A percentile compares a stretch with the other conserved stretches of the same genome.
These are phyloP conservation scores for Pythium sp. DNA, from an alignment of 352 stramenopile species.

Conservation along the genomic window DNA sequence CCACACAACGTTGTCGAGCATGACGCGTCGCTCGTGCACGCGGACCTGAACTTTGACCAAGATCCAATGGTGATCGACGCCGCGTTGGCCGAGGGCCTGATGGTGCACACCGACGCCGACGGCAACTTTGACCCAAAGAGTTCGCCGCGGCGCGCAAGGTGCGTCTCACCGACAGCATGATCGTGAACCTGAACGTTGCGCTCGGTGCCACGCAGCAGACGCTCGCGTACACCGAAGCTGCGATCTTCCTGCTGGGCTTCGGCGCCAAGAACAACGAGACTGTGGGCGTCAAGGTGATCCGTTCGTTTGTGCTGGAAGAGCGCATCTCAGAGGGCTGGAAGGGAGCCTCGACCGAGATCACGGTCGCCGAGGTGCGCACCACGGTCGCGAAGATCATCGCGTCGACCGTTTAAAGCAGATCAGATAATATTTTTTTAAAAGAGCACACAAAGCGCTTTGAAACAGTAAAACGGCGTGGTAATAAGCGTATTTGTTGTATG, in stretches of 20 bases:
- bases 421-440: no score
- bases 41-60: neutral
- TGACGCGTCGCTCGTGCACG: constrained; percentile 42
- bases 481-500: no score
- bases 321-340: constrained; percentile 31
- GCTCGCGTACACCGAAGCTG: constrained; percentile 32
- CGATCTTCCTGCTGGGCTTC: constrained; percentile 35
- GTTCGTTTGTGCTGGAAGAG: constrained; percentile 33
- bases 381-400: constrained; percentile 27
- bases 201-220: constrained; percentile 34
- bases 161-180: constrained; percentile 26
- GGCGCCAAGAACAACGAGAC: constrained; percentile 29
- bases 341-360: constrained; percentile 20
- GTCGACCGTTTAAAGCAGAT: neutral
- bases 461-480: no score
- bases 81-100: neutral
- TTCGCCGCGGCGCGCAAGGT: constrained; percentile 28
- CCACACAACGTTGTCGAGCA: constrained; percentile 61
- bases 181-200: constrained; percentile 31
- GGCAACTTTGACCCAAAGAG: constrained; percentile 15
- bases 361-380: constrained; percentile 21
- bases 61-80: neutral
- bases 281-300: constrained; percentile 24
- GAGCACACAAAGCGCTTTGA: no score
- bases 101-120: no score